Evolutionary conservation across 441 rosid genomes (phyloP).

Genomic region (Euphorbia celastroides): DNA sequence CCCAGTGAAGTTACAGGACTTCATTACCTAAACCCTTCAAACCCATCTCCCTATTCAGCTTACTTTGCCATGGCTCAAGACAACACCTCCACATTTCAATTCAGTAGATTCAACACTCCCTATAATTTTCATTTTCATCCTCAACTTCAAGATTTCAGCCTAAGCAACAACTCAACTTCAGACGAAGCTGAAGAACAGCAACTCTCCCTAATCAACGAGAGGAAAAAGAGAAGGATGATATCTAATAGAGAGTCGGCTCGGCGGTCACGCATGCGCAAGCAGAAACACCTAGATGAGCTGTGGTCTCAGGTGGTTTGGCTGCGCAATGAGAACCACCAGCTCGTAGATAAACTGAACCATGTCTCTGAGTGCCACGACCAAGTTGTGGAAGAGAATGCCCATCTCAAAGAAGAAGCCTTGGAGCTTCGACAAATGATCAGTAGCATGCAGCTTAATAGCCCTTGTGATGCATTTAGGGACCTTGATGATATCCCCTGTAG

Average conservation of each 20-base stretch:
- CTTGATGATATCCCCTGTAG: constrained; percentile 37
- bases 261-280: constrained; percentile 81
- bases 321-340: constrained; percentile 48
- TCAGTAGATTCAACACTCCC: constrained; percentile 34
- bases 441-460: constrained; percentile 49
- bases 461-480: constrained; percentile 41
- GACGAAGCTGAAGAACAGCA: constrained; percentile 77
- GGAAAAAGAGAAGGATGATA: constrained; percentile 73
- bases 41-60: constrained; percentile 41
- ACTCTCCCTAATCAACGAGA: constrained; percentile 46
- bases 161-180: constrained; percentile 72
- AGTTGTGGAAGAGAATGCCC: constrained; percentile 53
- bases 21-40: constrained; percentile 36
- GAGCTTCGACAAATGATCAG: constrained; percentile 60
- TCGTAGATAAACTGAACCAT: constrained; percentile 66
- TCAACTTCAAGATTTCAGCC: constrained; percentile 48
- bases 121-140: constrained; percentile 41
- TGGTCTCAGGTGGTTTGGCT: constrained; percentile 46
- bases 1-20: constrained; percentile 47
- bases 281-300: constrained; percentile 72
- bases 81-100: constrained; percentile 35
- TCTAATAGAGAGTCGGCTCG: constrained; percentile 88
- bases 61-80: constrained; percentile 38
- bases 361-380: constrained; percentile 48
- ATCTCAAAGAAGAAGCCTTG: constrained; percentile 61